Percentiles rank a stretch among this genome's conserved stretches.
phyloP scores from a whole-genome alignment of 495 filamentous ascomycete species.

The Penicillium ochrochloron region DNA sequence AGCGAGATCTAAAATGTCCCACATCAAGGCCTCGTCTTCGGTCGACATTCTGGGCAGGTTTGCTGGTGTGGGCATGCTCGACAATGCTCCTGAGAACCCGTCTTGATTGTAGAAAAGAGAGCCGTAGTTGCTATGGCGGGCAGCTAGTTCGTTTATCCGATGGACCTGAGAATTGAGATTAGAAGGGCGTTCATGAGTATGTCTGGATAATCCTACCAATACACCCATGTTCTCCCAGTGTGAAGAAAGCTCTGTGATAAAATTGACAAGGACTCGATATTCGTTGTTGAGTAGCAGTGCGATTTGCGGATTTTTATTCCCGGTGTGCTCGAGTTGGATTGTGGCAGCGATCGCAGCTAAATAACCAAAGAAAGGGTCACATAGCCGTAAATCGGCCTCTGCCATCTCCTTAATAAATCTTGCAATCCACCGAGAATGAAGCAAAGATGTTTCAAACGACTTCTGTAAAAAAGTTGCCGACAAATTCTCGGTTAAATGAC shows the following conservation, averaged over 20 bases:
- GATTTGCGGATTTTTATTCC: constrained; percentile 32
- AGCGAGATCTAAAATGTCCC: constrained; percentile 37
- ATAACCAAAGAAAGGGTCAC: constrained; percentile 37
- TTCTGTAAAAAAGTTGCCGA: constrained; percentile 39
- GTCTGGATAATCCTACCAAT: constrained; percentile 18
- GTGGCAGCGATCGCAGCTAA: constrained; percentile 38
- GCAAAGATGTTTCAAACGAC: constrained; percentile 36
- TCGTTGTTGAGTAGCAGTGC: constrained; percentile 33
- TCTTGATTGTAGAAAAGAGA: constrained; percentile 40
- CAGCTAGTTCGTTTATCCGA: constrained; percentile 31
- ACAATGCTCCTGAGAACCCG: constrained; percentile 29
- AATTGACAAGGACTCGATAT: constrained; percentile 31
- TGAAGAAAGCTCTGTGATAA: constrained; percentile 28
- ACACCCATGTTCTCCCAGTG: constrained; percentile 34
- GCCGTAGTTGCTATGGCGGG: constrained; percentile 32
- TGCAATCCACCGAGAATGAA: constrained; percentile 39
- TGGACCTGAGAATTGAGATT: constrained; percentile 17
- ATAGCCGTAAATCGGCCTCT: constrained; percentile 23
- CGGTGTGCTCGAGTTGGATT: constrained; percentile 36
- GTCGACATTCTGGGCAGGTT: constrained; percentile 35
- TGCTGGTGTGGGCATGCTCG: constrained; percentile 35
- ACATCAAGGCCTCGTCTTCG: constrained; percentile 36
- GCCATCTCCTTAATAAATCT: constrained; percentile 36
- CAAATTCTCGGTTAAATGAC: constrained; percentile 32
- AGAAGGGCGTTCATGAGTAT: neutral